Evolutionary conservation across 2,329 filamentous ascomycete species (phyloP), one percentile per base, ranked within the genome.

Genomic region (Furcasterigmium furcatum): DNA sequence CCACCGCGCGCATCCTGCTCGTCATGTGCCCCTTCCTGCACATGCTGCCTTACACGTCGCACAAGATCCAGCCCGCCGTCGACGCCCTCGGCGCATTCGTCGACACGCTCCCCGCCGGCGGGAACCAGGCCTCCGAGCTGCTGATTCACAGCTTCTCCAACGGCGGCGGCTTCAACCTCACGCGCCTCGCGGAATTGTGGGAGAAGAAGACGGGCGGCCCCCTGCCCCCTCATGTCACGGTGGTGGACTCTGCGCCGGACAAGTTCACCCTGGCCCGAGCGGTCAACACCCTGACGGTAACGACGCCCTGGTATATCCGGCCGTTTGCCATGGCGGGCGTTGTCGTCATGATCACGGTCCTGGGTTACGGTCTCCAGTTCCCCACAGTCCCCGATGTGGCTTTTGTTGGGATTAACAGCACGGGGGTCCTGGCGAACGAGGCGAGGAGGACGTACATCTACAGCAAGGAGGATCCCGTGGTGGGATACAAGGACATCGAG

Each of bases 111-210:
- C 14, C 51, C 49, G 14, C 20, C 45, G 16, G 58, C 54, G 22
- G 43, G 29, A 40, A 35, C 18, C 16, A 48, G 18, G 43, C 45
- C 29, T 65, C 64, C 10, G 59, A 61, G 25, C 59, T 78, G 14
- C 62, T 79, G 4, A 55, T 74, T 12, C 76, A 79, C 51, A 48
- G 69, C 27, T 78, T 79, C 54, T 79, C 76, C 32, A 79, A 80
- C 51, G 76, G 76, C 44, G 77, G 76, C 39, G 63, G 68, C 20
- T 64, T 65, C 43, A 67, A 68, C 25, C 66, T 73, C 16, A 58
- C 58, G 25, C 60, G 63, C 30, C 54, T 75, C 16, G 68, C 68
- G 44, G 50, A 58, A 22, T 53, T 61, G 12, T 71, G 67, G 45
- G 55, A 52, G 29, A 47, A 49, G 35, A 48, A 55, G 18, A 49